Base-by-base conservation (phyloP, 495 filamentous ascomycete species). In the Bathelium albidoporum region DNA sequence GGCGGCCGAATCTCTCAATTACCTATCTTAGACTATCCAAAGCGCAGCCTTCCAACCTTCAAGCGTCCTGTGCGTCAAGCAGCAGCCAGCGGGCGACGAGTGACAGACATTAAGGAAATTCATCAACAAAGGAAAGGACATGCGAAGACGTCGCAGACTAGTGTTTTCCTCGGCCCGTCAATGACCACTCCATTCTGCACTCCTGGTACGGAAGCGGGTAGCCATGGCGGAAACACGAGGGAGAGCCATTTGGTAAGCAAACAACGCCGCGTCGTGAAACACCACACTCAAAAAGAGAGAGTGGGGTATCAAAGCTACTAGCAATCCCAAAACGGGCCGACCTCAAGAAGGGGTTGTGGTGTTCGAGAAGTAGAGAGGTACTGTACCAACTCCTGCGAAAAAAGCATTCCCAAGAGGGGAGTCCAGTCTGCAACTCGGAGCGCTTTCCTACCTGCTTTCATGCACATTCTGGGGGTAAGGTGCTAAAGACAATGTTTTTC, bases 1-100 rank as follows among this genome's bases (percentile, higher is more conserved):
- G 49, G 49, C 49, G 49, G 49, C 49, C 49, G 49, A 55, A 55
- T 55, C 49, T 55, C 49, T 55, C 49, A 55, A 55, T 55, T 55
- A 55, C 49, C 49, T 55, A 55, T 28, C 24, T 55, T 24, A 28
- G 49, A 55, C 49, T 55, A 55, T 55, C 49, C 49, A 24, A 55
- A 26, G 49, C 24, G 49, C 49, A 55, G 49, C 24, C 49, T 29
- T 55, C 49, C 49, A 1, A 1, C 49, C 5, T 55, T 55, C 49
- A 55, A 55, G 49, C 49, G 49, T 55, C 24, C 49, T 55, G 49
- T 55, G 24, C 49, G 2, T 55, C 49, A 55, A 55, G 49, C 24
- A 55, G 49, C 49, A 55, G 49, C 49, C 49, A 55, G 49, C 49
- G 49, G 49, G 49, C 24, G 24, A 55, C 49, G 12, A 55, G 29